Evolutionary conservation across 371 early-diverging fungal species (phyloP).

Genomic region (Mortierella polycephala): DNA sequence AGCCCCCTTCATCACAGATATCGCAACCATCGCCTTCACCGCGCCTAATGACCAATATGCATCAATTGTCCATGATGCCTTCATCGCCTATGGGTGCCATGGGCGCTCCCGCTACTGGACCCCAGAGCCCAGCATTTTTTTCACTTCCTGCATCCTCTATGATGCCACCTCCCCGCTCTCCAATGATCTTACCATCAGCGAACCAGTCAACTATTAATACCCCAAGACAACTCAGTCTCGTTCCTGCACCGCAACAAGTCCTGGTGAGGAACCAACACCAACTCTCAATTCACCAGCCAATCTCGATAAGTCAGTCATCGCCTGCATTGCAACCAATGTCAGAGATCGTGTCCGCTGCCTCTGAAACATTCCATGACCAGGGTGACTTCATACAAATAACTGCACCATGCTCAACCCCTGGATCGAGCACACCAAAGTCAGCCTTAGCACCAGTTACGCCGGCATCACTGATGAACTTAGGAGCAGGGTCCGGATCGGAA

Average conservation of each 20-base stretch:
- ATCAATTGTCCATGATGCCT: slow-evolving; percentile 51
- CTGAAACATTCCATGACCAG: slow-evolving; percentile 6
- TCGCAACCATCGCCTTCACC: slow-evolving; percentile 45
- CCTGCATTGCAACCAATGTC: slow-evolving; percentile 16
- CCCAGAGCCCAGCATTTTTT: slow-evolving; percentile 47
- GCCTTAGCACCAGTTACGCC: slow-evolving; percentile 76
- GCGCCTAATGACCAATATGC: slow-evolving; percentile 48
- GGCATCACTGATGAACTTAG: slow-evolving; percentile 73
- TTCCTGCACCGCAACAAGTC: slow-evolving; percentile 25
- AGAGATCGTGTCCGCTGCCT: background rate
- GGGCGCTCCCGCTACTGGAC: slow-evolving; percentile 9
- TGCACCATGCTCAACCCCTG: background rate
- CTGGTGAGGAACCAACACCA: slow-evolving; percentile 35
- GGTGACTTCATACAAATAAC: background rate
- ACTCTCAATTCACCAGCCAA: slow-evolving; percentile 48
- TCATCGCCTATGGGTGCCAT: slow-evolving; percentile 33
- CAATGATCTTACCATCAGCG: slow-evolving; percentile 49
- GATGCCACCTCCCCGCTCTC: slow-evolving; percentile 55
- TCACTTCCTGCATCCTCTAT: slow-evolving; percentile 49
- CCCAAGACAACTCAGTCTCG: slow-evolving; percentile 36
- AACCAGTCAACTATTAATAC: slow-evolving; percentile 18
- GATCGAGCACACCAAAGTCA: slow-evolving; percentile 28
- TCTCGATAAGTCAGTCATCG: slow-evolving; percentile 19
- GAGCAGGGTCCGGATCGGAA: slow-evolving; percentile 54
- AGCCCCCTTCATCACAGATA: slow-evolving; percentile 17